Base-by-base conservation (phyloP, 2,329 filamentous ascomycete genomes). In the Pseudomassariella vexata region DNA sequence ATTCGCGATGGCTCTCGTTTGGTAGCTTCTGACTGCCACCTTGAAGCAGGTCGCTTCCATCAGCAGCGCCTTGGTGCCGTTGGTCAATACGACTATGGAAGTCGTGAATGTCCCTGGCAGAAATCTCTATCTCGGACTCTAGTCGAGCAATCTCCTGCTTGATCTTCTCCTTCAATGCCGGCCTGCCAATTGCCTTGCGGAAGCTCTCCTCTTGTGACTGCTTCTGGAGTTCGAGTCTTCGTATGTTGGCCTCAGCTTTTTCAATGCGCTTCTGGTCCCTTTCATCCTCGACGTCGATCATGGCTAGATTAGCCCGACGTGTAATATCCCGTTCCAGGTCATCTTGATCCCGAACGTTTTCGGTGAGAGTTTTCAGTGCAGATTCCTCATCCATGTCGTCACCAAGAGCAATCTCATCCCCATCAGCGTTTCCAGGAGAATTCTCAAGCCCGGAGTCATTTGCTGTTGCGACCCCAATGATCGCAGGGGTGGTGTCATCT, bases 261-360 rank as follows among this genome's bases (percentile, higher is more conserved):
- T 71, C 67, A 30, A 82, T 81, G 18, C 78, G 70, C 35, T 72
- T 76, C 44, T 72, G 63, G 34, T 82, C 78, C 41, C 69, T 70
- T 47, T 75, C 73, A 44, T 82, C 76, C 40, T 82, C 78, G 24
- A 69, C 69, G 34, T 79, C 75, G 26, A 72, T 71, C 34, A 82
- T 55, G 0, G 69, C 73, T 12, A 70, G 62, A 34, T 71, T 78
- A 4, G 76, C 78, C 44, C 82, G 71, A 11, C 68, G 54, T 2
- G 74, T 74, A 41, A 96, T 94, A 50, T 95, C 88, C 40, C 87
- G 75, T 57, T 95, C 90, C 14, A 96, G 64, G 37, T 95, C 89
- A 62, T 89, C 82, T 56, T 96, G 90, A 48, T 95, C 79, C 36
- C 86, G 79, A 15, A 92, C 77, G 36, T 80, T 71, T 31, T 79